Percentiles rank a stretch among this genome's conserved stretches.
phyloP scores from a whole-genome alignment of 1,284 basidiomycete species.

The Farysia itapuensis region DNA sequence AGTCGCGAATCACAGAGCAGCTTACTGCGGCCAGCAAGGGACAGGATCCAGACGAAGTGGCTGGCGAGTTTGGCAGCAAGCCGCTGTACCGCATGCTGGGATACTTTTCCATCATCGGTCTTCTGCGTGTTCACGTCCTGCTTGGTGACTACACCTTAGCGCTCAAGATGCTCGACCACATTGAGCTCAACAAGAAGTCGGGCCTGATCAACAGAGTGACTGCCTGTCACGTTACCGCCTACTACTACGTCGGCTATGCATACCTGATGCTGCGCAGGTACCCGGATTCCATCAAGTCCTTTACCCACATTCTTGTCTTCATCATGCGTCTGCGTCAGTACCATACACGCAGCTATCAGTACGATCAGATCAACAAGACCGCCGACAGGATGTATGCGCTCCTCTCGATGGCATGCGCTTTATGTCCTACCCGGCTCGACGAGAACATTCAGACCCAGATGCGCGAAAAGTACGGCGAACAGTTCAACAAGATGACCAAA shows the following conservation, averaged over 20 bases:
- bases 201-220: conserved; percentile 54
- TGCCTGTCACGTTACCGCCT: conserved; percentile 74
- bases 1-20: conserved; percentile 91
- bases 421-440: conserved; percentile 83
- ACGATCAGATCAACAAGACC: conserved; percentile 96
- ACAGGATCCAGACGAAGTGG: conserved; percentile 74
- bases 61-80: conserved; percentile 85
- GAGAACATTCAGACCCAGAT: conserved; percentile 92
- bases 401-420: conserved; percentile 86
- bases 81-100: conserved; percentile 95
- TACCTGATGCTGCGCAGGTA: conserved; percentile 93
- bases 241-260: conserved; percentile 94
- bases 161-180: conserved; percentile 93
- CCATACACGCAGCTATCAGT: conserved; percentile 92
- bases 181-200: conserved; percentile 64
- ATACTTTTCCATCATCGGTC: conserved; percentile 89
- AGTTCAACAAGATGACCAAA: conserved; percentile 77
- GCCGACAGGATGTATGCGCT: conserved; percentile 97
- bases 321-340: conserved; percentile 68
- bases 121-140: conserved; percentile 90
- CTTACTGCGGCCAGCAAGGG: conserved; percentile 79
- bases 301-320: conserved; percentile 82
- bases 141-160: conserved; percentile 94
- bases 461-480: conserved; percentile 89
- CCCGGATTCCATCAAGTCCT: conserved; percentile 89